Conservation (phyloP, 176 grass and related monocot genomes). For the Triticum urartu region DNA sequence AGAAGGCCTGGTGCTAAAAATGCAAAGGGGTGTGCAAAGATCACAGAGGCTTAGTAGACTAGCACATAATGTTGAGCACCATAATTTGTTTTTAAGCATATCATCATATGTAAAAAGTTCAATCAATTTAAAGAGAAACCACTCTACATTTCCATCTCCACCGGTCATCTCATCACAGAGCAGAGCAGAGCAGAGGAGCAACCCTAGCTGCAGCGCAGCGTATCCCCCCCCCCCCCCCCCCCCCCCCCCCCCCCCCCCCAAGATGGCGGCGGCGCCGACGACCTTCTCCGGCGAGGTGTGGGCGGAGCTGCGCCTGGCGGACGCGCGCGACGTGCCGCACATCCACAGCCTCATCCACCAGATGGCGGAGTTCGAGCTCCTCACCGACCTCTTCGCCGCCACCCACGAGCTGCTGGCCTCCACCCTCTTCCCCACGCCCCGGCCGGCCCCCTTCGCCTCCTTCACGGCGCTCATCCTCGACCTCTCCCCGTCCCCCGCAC, state of each 20-base stretch:
- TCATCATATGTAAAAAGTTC: too few relatives aligned
- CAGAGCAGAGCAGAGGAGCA: background rate
- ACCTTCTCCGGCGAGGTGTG: slow-evolving; percentile 52
- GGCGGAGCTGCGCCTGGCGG: slow-evolving; percentile 70
- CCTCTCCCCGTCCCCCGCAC: slow-evolving; percentile 29
- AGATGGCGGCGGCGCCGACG: slow-evolving; percentile 52
- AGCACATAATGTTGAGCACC: too few relatives aligned
- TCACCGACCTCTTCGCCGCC: slow-evolving; percentile 84
- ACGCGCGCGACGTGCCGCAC: slow-evolving; percentile 69
- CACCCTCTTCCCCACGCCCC: slow-evolving; percentile 56
- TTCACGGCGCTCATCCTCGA: slow-evolving; percentile 73
- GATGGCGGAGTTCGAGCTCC: slow-evolving; percentile 91
- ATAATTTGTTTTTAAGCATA: too few relatives aligned
- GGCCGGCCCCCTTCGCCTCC: slow-evolving; percentile 51
- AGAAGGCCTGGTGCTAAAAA: background rate
- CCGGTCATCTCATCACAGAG: background rate
- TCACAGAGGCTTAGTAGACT: too few relatives aligned
- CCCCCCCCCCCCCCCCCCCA: background rate
- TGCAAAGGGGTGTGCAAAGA: too few relatives aligned
- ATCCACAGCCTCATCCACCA: slow-evolving; percentile 76
- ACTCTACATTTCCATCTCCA: background rate
- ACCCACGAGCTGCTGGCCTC: slow-evolving; percentile 46
- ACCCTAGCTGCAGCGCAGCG: background rate
- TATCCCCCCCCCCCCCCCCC: background rate
- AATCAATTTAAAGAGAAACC: background rate